Conservation (phyloP, 176 grass and related monocot species). For the Rhynchospora tenuis region DNA sequence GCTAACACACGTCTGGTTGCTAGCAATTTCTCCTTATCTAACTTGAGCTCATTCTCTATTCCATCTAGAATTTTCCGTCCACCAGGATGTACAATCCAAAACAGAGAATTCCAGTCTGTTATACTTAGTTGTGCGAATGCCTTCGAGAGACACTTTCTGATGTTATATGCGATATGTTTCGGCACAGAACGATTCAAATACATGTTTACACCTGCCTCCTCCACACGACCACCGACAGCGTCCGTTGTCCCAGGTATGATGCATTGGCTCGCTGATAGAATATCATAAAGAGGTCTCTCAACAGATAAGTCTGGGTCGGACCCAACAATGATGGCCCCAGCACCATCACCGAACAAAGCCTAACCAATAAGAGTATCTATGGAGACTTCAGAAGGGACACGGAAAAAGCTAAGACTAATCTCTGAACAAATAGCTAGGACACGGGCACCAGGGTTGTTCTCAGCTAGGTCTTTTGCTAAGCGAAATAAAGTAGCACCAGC, state of each 20-base stretch:
- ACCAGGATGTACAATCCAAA: background rate
- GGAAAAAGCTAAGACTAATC: too few relatives aligned
- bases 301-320: background rate
- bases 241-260: background rate
- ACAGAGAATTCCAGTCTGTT: constrained; percentile 2
- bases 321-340: background rate
- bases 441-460: too few relatives aligned
- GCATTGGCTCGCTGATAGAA: background rate
- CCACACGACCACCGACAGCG: background rate
- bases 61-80: too few relatives aligned
- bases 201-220: background rate
- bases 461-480: too few relatives aligned
- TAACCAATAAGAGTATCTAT: too few relatives aligned
- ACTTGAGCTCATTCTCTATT: too few relatives aligned
- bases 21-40: too few relatives aligned
- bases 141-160: background rate
- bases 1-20: too few relatives aligned
- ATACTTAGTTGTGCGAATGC: background rate
- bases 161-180: background rate
- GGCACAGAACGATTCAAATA: background rate
- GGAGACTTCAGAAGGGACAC: too few relatives aligned
- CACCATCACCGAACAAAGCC: too few relatives aligned
- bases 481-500: too few relatives aligned
- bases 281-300: background rate
- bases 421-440: too few relatives aligned